Evolutionary conservation across 805 yeast species (phyloP), one percentile per base, ranked within the genome.

Genomic region (Sporopachydermia quercuum): DNA sequence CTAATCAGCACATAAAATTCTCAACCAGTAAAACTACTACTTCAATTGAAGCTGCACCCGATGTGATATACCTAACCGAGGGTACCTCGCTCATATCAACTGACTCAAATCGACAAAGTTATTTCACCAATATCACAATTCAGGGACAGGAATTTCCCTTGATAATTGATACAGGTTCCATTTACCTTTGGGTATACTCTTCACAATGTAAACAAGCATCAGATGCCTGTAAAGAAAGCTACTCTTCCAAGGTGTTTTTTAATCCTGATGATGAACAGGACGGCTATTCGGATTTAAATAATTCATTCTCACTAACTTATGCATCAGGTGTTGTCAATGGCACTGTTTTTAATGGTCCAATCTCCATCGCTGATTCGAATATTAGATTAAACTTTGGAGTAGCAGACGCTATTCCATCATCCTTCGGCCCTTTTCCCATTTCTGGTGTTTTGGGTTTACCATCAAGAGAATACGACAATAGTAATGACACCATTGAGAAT

Each of bases 381-480:
- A 42, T 54, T 13, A 37, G 46, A 15, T 38, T 70, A 47, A 53
- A 63, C 16, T 64, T 76, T 46, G 84, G 84, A 15, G 60, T 66
- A 19, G 78, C 81, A 1, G 48, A 54, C 13, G 35, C 55, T 3
- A 78, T 71, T 2, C 81, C 80, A 2, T 62, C 60, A 19, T 62
- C 72, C 42, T 76, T 77, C 45, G 58, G 57, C 3, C 58, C 60
- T 14, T 76, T 71, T 52, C 61, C 66, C 13, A 67, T 75, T 34
- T 70, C 73, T 45, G 84, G 84, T 14, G 67, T 76, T 15, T 49
- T 77, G 40, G 83, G 83, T 2, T 60, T 76, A 18, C 71, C 81
- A 3, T 62, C 75, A 3, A 52, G 56, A 33, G 64, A 63, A 18
- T 62, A 69, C 35, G 52, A 57, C 16, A 45, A 8, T 3, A 52